These are phyloP conservation scores for Euphorbia pulcherrima DNA, from an alignment of 345 rosid species.

Conservation along the genomic window DNA sequence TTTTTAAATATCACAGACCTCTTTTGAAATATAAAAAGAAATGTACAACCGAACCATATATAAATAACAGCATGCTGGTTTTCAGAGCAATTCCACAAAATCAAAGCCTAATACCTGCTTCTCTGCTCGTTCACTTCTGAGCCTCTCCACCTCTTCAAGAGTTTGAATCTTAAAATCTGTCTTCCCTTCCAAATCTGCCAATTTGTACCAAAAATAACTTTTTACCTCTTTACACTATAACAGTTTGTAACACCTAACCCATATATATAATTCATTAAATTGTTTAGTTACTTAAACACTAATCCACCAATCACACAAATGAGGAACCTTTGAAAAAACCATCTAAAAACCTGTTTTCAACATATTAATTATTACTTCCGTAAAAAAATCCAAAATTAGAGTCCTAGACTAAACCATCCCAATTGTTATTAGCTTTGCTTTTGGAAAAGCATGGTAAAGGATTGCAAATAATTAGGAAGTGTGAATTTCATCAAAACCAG, in stretches of 20 bases:
- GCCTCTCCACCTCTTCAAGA: slow-evolving; percentile 84
- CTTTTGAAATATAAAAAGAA: background rate
- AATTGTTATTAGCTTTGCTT: background rate
- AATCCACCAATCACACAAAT: background rate
- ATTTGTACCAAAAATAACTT: slow-evolving; percentile 2
- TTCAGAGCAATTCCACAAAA: background rate
- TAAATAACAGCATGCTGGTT: background rate
- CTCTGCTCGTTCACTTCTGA: slow-evolving; percentile 91
- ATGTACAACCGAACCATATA: no score
- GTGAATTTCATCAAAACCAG: background rate
- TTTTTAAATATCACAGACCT: background rate
- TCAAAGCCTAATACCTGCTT: slow-evolving; percentile 54
- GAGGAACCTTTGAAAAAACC: background rate
- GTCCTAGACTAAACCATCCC: background rate
- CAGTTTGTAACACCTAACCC: background rate
- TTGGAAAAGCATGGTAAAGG: background rate
- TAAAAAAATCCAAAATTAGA: background rate
- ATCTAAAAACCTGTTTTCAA: background rate
- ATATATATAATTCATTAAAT: background rate
- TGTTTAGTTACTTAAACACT: no score
- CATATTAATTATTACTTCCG: background rate
- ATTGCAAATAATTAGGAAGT: background rate
- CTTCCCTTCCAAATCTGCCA: slow-evolving; percentile 87
- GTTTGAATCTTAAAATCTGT: slow-evolving; percentile 87
- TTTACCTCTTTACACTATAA: background rate